Evolutionary conservation across 208 protist genomes (phyloP), one percentile per base, ranked within the genome.

Genomic region (Zelonia costaricensis): DNA sequence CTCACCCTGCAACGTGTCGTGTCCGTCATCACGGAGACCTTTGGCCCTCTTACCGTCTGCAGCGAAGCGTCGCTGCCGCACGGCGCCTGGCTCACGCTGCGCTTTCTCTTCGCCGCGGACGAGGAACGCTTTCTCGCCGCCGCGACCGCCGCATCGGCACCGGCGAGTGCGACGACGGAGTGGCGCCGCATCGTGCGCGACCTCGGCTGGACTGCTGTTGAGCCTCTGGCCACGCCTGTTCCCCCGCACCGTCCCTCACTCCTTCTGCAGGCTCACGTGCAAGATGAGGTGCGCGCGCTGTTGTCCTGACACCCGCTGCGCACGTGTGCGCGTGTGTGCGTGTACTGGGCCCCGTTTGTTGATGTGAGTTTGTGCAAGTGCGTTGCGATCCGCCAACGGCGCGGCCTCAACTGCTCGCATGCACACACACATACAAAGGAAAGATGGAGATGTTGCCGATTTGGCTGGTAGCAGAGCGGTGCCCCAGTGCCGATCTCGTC

Each of bases 21-120:
- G 3, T 46, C 65, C 12, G 60, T 65, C 10, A 25, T 80, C 22
- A 76, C 70, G 4, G 44, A 68, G 1, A 22, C 18, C 20, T 84
- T 69, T 27, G 78, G 78, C 3, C 74, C 75, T 6, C 22, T 84
- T 20, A 9, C 67, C 7, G 60, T 68, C 6, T 78, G 55, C 53
- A 40, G 38, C 3, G 52, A 53, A 18, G 30, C 16, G 12, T 25
- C 39, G 7, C 28, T 20, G 0, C 48, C 27, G 9, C 10, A 15
- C 0, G 58, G 57, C 2, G 68, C 69, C 16, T 52, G 40, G 25
- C 27, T 78, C 9, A 60, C 46, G 25, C 46, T 84, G 33, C 30
- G 52, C 23, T 80, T 84, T 66, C 10, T 80, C 13, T 78, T 78
- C 55, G 30, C 23, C 3, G 49, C 36, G 4, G 76, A 66, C 33